Evolutionary conservation across 306 rosid species (phyloP), one percentile per base, ranked within the genome.

Genomic region (Lotus japonicus): DNA sequence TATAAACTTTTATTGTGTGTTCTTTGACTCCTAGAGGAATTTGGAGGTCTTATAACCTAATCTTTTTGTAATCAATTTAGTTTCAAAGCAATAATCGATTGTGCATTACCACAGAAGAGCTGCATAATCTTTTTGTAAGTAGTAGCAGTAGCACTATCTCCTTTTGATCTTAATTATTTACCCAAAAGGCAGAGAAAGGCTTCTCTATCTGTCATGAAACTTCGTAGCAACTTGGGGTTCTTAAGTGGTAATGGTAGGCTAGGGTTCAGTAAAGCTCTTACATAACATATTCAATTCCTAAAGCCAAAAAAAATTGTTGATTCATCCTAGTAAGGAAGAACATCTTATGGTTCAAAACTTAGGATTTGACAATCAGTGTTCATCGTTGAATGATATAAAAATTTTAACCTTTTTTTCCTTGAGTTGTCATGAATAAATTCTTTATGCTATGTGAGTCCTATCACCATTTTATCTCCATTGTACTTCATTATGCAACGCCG

Each of bases 31-130:
- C 11, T 45, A 23, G 36, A 35, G 33, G 57, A 58, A 23, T 62
- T 65, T 75, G 58, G 19, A 52, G 69, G 72, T 68, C 59, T 46
- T n/a, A n/a, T n/a, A n/a, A 31, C 16, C 39, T 46, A 44, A 11
- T 45, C 14, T 50, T 35, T 77, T 43, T 56, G 35, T 52, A 51
- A 61, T 68, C 13, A 59, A 46, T 42, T 39, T 42, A 64, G n/a
- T 66, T 36, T 41, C 59, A 41, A 60, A 51, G 38, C 35, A 16
- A n/a, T 36, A 12, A 38, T 36, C 9, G 57, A 28, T 19, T 74
- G 28, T 67, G 46, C 68, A 12, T 71, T 52, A 66, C 56, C 44
- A 9, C 48, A 45, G 46, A 4, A 62, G 3, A 41, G 39, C 1
- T 56, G 53, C 26, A 57, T 57, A 58, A 46, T 74, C 26, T 45